phyloP scores from a whole-genome alignment of 768 basidiomycete genomes.

The Rhodotorula paludigena region DNA sequence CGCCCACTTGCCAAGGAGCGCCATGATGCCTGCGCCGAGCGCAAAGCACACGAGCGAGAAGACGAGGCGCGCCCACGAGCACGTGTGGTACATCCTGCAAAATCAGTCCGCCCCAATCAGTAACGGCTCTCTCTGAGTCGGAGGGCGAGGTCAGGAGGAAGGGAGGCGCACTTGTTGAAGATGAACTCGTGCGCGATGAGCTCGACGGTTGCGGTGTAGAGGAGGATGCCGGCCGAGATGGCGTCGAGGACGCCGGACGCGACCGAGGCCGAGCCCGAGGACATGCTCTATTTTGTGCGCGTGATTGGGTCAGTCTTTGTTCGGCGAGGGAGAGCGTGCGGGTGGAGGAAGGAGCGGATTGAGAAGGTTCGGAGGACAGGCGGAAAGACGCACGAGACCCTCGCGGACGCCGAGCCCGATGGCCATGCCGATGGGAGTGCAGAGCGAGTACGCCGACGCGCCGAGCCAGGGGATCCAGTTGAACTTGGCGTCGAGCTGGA shows the following conservation, averaged over 20 bases:
- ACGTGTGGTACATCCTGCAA: conserved; percentile 20
- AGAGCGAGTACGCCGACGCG: conserved; percentile 37
- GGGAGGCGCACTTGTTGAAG: conserved; percentile 13
- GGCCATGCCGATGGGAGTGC: conserved; percentile 43
- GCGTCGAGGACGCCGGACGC: conserved; percentile 40
- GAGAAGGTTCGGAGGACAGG: background rate
- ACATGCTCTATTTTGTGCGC: conserved; percentile 16
- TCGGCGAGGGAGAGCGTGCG: too few species aligned
- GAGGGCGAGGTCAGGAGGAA: background rate
- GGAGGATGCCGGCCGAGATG: conserved; percentile 40
- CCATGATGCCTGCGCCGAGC: conserved; percentile 37
- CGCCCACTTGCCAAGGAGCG: conserved; percentile 24
- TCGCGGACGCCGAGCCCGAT: conserved; percentile 40
- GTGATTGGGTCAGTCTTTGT: background rate
- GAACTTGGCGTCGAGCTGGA: conserved; percentile 35
- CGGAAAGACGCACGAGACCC: conserved; percentile 22
- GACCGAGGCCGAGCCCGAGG: conserved; percentile 25
- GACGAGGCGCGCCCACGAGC: conserved; percentile 28
- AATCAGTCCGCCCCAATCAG: background rate
- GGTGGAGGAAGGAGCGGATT: too few species aligned
- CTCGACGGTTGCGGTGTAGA: conserved; percentile 40
- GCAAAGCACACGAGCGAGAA: conserved; percentile 32
- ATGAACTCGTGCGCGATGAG: conserved; percentile 39
- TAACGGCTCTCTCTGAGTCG: background rate
- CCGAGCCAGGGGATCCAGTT: conserved; percentile 28